Conservation (phyloP, 306 rosid genomes). For the Adenanthera pavonina region DNA sequence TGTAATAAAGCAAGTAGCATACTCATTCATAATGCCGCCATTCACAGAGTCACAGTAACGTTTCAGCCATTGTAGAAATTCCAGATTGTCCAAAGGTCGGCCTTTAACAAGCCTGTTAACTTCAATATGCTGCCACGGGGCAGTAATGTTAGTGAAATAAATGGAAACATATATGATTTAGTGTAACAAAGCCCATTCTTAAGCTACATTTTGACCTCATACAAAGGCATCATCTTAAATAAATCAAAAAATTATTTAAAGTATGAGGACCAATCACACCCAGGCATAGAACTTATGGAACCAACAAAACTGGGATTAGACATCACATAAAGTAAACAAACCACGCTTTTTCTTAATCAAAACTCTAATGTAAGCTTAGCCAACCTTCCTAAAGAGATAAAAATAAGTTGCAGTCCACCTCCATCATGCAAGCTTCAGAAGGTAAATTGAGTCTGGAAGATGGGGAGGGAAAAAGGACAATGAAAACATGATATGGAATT, state of each 20-base stretch:
- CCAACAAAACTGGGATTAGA: conserved; percentile 24
- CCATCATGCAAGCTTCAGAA: no score
- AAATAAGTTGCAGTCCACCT: background rate
- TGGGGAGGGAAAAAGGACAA: conserved; percentile 11
- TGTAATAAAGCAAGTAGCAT: conserved; percentile 31
- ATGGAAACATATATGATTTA: conserved; percentile 5
- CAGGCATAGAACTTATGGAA: conserved; percentile 9
- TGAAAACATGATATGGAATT: background rate
- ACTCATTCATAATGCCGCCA: conserved; percentile 91
- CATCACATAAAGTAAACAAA: conserved; percentile 10
- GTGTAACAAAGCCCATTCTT: conserved; percentile 12
- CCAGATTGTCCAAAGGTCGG: conserved; percentile 94
- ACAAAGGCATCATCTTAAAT: background rate
- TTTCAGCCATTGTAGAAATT: conserved; percentile 96
- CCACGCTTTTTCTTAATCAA: conserved; percentile 30
- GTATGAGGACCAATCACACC: conserved; percentile 3
- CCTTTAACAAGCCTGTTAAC: conserved; percentile 97
- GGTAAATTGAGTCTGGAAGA: background rate
- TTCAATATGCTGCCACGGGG: conserved; percentile 79
- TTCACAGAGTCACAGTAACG: conserved; percentile 93
- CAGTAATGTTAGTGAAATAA: conserved; percentile 23
- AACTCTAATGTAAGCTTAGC: conserved; percentile 1
- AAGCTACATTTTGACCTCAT: conserved; percentile 8
- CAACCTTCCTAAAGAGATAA: conserved; percentile 12
- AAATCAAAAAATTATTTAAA: background rate